Conservation (phyloP, 1,284 basidiomycete genomes). For the Marasmius fiardii region DNA sequence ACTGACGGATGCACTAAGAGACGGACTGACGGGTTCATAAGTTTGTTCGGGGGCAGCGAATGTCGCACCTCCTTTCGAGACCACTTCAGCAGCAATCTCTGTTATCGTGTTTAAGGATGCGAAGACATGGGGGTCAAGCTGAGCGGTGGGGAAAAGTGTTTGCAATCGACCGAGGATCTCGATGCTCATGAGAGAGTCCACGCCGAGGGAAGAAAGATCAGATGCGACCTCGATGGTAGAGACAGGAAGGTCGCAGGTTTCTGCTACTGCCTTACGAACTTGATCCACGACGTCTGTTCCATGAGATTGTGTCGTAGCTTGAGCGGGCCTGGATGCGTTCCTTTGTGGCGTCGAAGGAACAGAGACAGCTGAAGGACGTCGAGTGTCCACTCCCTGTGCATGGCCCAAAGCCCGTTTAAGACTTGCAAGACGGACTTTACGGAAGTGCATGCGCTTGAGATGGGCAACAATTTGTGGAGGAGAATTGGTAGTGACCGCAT, state of each 20-base stretch:
- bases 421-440: conserved; percentile 43
- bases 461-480: conserved; percentile 45
- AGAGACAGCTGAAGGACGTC: not conserved
- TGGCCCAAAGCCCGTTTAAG: conserved; percentile 41
- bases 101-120: conserved; percentile 34
- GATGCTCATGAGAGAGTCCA: conserved; percentile 57
- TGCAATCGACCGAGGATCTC: conserved; percentile 42
- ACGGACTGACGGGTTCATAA: not conserved
- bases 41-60: not conserved
- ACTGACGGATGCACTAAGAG: not conserved
- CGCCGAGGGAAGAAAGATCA: conserved; percentile 43
- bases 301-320: not conserved
- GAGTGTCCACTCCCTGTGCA: not conserved
- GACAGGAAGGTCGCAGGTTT: conserved; percentile 36
- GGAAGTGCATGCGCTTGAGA: conserved; percentile 55
- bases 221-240: conserved; percentile 27
- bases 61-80: conserved; percentile 3
- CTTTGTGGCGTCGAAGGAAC: not conserved
- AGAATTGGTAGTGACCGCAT: conserved; percentile 37
- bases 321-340: not conserved
- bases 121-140: conserved; percentile 31
- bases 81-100: conserved; percentile 25
- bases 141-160: conserved; percentile 27
- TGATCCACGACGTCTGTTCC: conserved; percentile 4
- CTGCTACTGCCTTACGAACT: conserved; percentile 35